Evolutionary conservation across 768 basidiomycete species (phyloP), one percentile per base, ranked within the genome.

Genomic region (Auriculariales sp.): DNA sequence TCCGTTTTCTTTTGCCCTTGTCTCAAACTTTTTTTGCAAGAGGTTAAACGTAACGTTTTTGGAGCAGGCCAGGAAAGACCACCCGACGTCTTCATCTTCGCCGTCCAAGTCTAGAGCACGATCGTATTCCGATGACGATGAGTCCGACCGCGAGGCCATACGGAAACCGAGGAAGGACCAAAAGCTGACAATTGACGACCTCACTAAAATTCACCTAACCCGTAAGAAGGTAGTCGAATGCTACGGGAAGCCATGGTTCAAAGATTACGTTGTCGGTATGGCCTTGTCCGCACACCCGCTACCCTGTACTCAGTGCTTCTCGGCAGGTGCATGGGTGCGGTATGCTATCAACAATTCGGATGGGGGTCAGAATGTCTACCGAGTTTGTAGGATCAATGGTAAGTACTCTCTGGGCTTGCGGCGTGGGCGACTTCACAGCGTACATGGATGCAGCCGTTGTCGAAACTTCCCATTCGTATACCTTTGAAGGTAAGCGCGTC

Each of bases 331-430:
- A 24, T 98, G 81, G 78, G 90, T 98, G 9, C 77, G 93, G 32
- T 84, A 86, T 59, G 68, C 86, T 32, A 79, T 93, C 54, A 88
- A 86, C 0, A 56, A 68, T n/a, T n/a, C n/a, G 2, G 81, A 87
- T 49, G 60, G 63, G 46, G 69, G 72, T 4, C 56, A 68, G 48
- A 70, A 74, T 15, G 74, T 84, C 19, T 97, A 97, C 63, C 76
- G 93, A 49, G 73, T 92, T 44, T 92, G 89, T 59, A 77, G 87
- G 64, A 70, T 98, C 31, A 63, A 66, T 17, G 77, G 92, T 92
- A 50, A 56, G 87, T 71, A 27, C 25, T 47, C n/a, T n/a, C n/a
- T 32, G 46, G 31, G 32, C 29, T 30, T n/a, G n/a, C 51, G 52
- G 27, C 19, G 25, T n/a, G 57, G 35, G 48, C 54, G 34, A 35